Conservation (phyloP, 768 basidiomycete genomes). For the Termitomyces sp. region DNA sequence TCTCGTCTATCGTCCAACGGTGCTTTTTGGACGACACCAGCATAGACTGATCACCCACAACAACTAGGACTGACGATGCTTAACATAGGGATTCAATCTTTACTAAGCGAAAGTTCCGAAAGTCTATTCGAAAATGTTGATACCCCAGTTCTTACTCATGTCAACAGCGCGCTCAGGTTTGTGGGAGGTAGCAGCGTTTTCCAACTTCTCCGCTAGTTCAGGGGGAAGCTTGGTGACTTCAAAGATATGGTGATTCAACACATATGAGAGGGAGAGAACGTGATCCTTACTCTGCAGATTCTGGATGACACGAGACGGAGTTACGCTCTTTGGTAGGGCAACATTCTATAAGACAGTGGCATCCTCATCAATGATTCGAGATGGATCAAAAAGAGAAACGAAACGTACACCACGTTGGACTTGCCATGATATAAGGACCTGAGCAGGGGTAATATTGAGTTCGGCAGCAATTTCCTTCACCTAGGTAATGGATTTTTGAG, state of each 20-base stretch:
- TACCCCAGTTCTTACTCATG: conserved; percentile 58
- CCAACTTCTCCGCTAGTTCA: conserved; percentile 39
- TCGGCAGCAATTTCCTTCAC: conserved; percentile 56
- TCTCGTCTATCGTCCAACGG: too few relatives aligned
- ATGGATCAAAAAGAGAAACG: background rate
- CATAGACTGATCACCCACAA: too few relatives aligned
- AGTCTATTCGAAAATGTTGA: conserved; percentile 58
- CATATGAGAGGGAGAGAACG: background rate
- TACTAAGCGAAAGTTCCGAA: background rate
- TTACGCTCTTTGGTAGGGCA: conserved; percentile 77
- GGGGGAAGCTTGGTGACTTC: conserved; percentile 35
- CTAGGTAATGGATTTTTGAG: conserved; percentile 18
- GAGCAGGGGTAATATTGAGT: conserved; percentile 69
- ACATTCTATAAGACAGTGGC: conserved; percentile 40
- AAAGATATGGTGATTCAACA: conserved; percentile 27
- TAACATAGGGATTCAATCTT: background rate
- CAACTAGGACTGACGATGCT: too few relatives aligned
- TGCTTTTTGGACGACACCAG: too few relatives aligned
- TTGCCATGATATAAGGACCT: conserved; percentile 74
- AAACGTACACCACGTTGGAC: conserved; percentile 66
- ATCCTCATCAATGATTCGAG: background rate
- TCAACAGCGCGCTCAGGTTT: conserved; percentile 52
- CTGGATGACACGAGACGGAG: conserved; percentile 60
- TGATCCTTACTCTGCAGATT: conserved; percentile 62
- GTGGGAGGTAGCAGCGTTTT: conserved; percentile 50